Base-by-base conservation (phyloP, 2,329 filamentous ascomycete genomes). In the Diaporthe eres region DNA sequence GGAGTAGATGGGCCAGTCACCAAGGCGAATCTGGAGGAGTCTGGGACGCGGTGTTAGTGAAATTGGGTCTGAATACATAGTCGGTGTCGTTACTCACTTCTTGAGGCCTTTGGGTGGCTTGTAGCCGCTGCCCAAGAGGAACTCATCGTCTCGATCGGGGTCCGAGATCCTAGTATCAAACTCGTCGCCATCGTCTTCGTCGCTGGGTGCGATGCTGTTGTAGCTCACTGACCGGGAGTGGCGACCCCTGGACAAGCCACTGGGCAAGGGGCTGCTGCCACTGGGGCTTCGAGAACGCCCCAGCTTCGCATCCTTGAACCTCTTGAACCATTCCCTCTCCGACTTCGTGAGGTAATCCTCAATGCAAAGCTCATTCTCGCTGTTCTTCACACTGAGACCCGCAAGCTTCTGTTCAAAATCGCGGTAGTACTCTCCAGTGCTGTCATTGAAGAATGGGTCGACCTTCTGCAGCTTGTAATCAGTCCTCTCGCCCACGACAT, bases 361-460 rank as follows among this genome's bases (percentile, higher is more conserved):
- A 76, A 93, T 92, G 80, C 91, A 93, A 15, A 93, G 84, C 34
- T 89, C 85, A 1, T 84, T 87, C 77, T 90, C 88, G 0, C 90
- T 92, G 76, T 89, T 92, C 77, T 87, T 86, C 13, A 88, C 90
- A 60, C 79, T 83, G 13, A 93, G 84, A 4, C 82, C 82, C 31
- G 89, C 87, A 1, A 93, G 86, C 80, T 86, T 90, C 80, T 88
- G 86, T 76, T 90, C 88, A 77, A 92, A 93, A 2, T 84, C 86
- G 75, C 86, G 85, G 77, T 90, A 91, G 81, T 91, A 93, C 78
- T 91, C 86, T 44, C 91, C 91, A 37, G 87, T 90, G 67, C 88
- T 88, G 80, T 93, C 92, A 5, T 89, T 92, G 83, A 93, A 93
- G 83, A 91, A 92, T 1, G 91, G 92, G 78, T 92, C 90, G 0